These are phyloP conservation scores for Talaromyces islandicus DNA, from an alignment of 2,329 filamentous ascomycete genomes.

Conservation along the genomic window DNA sequence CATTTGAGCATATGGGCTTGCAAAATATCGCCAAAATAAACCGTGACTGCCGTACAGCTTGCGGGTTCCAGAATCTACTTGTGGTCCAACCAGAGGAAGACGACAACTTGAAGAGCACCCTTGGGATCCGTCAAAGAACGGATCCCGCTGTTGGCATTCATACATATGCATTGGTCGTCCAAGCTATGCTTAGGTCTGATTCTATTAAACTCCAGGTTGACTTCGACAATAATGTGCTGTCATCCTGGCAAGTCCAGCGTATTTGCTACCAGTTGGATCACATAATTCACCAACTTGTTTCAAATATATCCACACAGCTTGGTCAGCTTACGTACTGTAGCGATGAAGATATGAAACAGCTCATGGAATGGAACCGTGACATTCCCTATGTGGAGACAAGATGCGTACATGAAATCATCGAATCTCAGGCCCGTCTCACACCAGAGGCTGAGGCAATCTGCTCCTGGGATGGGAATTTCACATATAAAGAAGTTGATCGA, in stretches of 20 bases:
- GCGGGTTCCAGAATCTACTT: conserved; percentile 28
- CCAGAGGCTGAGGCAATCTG: conserved; percentile 23
- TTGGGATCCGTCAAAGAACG: neutral
- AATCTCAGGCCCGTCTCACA: neutral
- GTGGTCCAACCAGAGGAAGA: conserved; percentile 28
- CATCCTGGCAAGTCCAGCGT: neutral
- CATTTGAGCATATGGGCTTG: conserved; percentile 45
- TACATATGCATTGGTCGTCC: neutral
- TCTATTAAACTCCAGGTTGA: neutral
- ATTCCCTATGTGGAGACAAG: neutral
- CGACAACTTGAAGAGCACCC: neutral
- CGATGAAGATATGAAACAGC: neutral
- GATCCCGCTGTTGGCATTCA: neutral
- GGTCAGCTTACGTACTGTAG: neutral
- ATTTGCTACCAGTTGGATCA: neutral
- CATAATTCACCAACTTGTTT: neutral
- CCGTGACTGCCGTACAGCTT: conserved; percentile 30
- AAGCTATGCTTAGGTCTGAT: neutral
- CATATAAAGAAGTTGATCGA: conserved; percentile 26
- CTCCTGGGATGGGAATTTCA: conserved; percentile 27
- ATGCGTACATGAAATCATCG: neutral
- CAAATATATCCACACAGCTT: neutral
- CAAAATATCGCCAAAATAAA: conserved; percentile 42
- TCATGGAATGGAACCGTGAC: neutral
- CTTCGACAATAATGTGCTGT: neutral